A percentile compares a stretch with the other conserved stretches of the same genome.
Evolutionary conservation across 208 protist genomes (phyloP).

Genomic region (Leishmania major): DNA sequence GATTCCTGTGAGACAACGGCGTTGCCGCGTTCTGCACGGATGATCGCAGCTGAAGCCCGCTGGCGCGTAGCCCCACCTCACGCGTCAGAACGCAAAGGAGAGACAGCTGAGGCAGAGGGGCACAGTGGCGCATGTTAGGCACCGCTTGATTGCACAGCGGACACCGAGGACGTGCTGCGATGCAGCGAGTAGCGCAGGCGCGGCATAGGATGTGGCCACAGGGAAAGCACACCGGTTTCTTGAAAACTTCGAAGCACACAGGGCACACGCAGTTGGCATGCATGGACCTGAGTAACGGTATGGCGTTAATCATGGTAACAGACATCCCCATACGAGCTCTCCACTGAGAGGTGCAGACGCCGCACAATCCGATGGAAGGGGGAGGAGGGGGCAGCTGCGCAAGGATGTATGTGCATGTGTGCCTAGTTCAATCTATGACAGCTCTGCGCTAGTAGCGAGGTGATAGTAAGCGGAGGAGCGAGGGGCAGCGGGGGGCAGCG

Average conservation of each 20-base stretch:
- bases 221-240: constrained; percentile 51
- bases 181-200: constrained; percentile 48
- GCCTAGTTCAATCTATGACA: not conserved
- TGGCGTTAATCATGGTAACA: constrained; percentile 13
- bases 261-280: constrained; percentile 50
- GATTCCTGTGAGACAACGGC: not conserved
- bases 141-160: constrained; percentile 74
- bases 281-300: constrained; percentile 33
- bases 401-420: not conserved
- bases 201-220: constrained; percentile 80
- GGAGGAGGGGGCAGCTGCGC: not conserved
- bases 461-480: not conserved
- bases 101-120: constrained; percentile 52
- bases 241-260: constrained; percentile 68
- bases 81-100: constrained; percentile 45
- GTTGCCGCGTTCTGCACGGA: not conserved
- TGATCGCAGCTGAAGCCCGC: not conserved
- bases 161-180: constrained; percentile 56
- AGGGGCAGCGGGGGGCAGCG: not conserved
- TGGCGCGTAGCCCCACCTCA: constrained; percentile 34
- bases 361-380: not conserved
- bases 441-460: not conserved
- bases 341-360: not conserved
- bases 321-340: not conserved
- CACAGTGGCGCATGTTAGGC: constrained; percentile 22